Evolutionary conservation across 345 rosid genomes (phyloP).

Genomic region (Lepidium aucheri): DNA sequence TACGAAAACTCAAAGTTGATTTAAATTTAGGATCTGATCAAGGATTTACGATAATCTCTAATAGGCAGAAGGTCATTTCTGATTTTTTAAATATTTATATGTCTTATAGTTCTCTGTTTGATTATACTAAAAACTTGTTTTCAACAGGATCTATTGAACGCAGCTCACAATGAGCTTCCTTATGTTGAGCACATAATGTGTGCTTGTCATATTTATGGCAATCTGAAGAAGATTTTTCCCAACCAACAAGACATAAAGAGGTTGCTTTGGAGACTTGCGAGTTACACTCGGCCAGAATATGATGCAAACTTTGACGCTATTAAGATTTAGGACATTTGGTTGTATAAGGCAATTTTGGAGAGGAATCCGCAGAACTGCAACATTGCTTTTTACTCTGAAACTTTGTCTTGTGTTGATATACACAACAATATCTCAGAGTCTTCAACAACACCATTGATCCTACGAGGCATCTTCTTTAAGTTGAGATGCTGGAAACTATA

Average conservation of each 20-base stretch:
- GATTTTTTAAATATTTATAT: neutral
- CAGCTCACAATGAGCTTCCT: neutral
- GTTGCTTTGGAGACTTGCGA: neutral
- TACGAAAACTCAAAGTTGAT: neutral
- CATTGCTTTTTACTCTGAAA: neutral
- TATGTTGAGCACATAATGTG: neutral
- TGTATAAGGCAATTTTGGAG: neutral
- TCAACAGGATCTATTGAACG: neutral
- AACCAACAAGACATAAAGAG: neutral
- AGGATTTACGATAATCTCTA: neutral
- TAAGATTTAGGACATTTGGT: neutral
- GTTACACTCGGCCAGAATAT: neutral
- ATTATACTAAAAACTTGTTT: too few relatives aligned
- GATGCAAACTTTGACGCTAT: neutral
- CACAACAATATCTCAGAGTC: too few relatives aligned
- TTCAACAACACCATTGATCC: too few relatives aligned
- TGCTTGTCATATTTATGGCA: neutral
- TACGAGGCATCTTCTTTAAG: too few relatives aligned
- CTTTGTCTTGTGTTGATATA: too few relatives aligned
- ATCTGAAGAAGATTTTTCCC: neutral
- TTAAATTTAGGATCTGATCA: neutral
- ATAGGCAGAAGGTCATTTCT: neutral
- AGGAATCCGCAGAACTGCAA: neutral
- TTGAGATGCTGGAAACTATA: too few relatives aligned
- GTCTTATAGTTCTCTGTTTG: too few relatives aligned